Evolutionary conservation across 805 yeast species (phyloP), one percentile per base, ranked within the genome.

Genomic region (Peterozyma toletana): DNA sequence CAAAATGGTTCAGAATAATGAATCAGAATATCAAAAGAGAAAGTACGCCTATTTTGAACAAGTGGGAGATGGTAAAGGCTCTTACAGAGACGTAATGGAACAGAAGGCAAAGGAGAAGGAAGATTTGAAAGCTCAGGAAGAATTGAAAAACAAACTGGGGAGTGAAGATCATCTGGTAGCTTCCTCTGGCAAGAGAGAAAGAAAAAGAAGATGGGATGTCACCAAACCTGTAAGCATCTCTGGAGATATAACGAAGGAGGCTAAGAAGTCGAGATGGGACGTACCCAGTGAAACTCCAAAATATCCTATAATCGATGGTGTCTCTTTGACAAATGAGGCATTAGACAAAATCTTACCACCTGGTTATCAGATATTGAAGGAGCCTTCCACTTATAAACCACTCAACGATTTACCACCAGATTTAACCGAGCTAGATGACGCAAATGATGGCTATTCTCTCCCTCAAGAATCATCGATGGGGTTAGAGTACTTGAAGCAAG

Each of bases 341-440:
- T 62, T 81, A 5, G 73, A 75, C 42, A 56, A 62, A 34, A 53
- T 80, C 9, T 58, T 80, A 31, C 86, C 86, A 0, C 48, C 61
- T 11, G 83, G 82, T 0, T 82, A 73, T 50, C 58, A 44, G 27
- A 53, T 66, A 15, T 55, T 71, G 11, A 66, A 62, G 2, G 70
- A 68, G 3, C 85, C 86, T 3, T 54, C 55, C 10, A 65, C 60
- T 16, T 77, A 68, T 49, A 53, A 53, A n/a, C 78, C 71, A 2
- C 44, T 56, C 33, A 44, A 53, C 36, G 57, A 60, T 2, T 49
- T 38, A n/a, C 58, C 62, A 0, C 70, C 73, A 1, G 75, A 72
- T 48, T 49, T 63, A 31, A 46, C 59, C 2, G 35, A 45, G 3
- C 53, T 59, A 7, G 53, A 57, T 37, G 41, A 55, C 42, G n/a